These are phyloP conservation scores for Auricularia heimuer DNA, from an alignment of 768 basidiomycete species.

Conservation along the genomic window DNA sequence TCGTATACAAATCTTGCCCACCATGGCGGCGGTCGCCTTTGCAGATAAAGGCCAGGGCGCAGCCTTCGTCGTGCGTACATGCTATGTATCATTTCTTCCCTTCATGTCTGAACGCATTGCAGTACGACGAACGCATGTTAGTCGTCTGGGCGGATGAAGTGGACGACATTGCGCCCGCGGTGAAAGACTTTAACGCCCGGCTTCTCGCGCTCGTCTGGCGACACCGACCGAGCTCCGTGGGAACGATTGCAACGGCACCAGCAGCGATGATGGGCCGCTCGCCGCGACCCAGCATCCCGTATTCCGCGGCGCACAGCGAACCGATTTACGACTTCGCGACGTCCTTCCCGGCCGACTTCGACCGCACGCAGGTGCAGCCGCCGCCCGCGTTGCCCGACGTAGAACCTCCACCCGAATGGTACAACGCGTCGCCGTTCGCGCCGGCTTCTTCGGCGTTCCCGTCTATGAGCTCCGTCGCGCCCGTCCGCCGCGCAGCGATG, in stretches of 20 bases:
- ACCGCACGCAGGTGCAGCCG: not conserved
- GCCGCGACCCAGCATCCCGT: not conserved
- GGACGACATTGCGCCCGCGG: slow-evolving; percentile 20
- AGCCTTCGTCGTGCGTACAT: slow-evolving; percentile 6
- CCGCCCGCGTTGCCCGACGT: not conserved
- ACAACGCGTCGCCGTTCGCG: too few species aligned
- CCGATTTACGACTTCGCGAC: not conserved
- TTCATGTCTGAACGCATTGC: not conserved
- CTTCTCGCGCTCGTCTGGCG: slow-evolving; percentile 41
- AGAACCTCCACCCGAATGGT: too few species aligned
- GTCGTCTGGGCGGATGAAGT: slow-evolving; percentile 7
- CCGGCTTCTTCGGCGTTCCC: too few species aligned
- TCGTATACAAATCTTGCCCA: slow-evolving; percentile 4
- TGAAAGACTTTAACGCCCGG: slow-evolving; percentile 48
- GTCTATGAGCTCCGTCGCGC: too few species aligned
- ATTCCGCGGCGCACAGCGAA: not conserved
- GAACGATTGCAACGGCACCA: not conserved
- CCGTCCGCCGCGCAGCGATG: too few species aligned
- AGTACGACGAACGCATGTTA: slow-evolving; percentile 7
- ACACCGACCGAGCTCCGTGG: not conserved
- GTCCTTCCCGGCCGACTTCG: not conserved
- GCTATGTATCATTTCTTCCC: not conserved
- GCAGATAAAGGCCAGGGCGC: slow-evolving; percentile 6
- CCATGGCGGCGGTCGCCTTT: slow-evolving; percentile 3
- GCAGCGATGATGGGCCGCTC: not conserved